A percentile compares a stretch with the other conserved stretches of the same genome.
Conservation (phyloP, 768 basidiomycete genomes). For the Pleurotus citrinopileatus region DNA sequence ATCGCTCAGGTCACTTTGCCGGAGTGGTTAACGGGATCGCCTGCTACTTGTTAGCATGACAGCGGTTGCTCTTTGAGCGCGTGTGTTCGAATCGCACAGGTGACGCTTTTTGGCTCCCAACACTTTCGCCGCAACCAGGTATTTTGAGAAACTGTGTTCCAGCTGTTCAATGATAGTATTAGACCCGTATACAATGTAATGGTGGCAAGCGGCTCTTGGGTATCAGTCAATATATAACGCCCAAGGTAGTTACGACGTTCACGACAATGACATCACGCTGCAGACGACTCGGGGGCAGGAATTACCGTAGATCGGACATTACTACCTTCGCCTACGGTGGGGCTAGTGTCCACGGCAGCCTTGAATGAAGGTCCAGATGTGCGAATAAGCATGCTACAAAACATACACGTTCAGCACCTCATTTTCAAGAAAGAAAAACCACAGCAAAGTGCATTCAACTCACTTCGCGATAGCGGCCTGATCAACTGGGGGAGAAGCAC, state of each 20-base stretch:
- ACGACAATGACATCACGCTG: no score
- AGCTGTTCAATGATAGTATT: no score
- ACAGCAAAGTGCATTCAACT: background rate
- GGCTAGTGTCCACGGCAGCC: background rate
- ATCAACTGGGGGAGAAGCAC: constrained; percentile 31
- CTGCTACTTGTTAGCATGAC: constrained; percentile 17
- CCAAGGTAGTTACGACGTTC: no score
- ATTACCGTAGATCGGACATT: background rate
- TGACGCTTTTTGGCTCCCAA: constrained; percentile 5
- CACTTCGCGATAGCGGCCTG: constrained; percentile 6
- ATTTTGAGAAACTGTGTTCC: no score
- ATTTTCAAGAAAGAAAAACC: no score
- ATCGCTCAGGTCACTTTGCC: constrained; percentile 20
- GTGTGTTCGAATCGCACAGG: constrained; percentile 12
- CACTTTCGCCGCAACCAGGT: no score
- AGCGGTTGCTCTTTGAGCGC: constrained; percentile 10
- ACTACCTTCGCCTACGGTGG: background rate
- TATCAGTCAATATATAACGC: no score
- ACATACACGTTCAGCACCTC: background rate
- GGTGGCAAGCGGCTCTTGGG: no score
- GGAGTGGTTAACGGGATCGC: constrained; percentile 28
- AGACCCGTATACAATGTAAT: no score
- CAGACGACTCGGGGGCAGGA: no score
- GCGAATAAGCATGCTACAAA: background rate
- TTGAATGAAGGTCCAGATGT: background rate